Conservation (phyloP, 371 early-diverging fungal genomes). For the Mucor lusitanicus region DNA sequence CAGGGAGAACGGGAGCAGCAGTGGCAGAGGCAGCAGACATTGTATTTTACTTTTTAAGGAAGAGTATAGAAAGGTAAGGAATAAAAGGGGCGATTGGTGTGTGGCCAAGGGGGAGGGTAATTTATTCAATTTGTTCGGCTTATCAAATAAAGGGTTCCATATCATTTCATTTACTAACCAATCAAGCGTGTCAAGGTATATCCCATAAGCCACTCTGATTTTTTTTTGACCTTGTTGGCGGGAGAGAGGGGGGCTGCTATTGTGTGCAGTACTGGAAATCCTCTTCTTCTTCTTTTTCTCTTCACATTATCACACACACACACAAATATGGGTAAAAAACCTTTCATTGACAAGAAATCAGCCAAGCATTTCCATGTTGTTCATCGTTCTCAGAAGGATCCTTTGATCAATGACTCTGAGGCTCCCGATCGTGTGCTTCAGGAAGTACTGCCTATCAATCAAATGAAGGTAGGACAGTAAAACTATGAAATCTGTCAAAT, state of each 20-base stretch:
- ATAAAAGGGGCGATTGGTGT: constrained; percentile 6
- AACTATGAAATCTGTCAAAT: not conserved
- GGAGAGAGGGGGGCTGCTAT: not conserved
- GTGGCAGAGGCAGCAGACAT: not conserved
- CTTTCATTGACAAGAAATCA: constrained; percentile 85
- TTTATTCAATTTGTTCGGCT: not conserved
- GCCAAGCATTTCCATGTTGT: constrained; percentile 89
- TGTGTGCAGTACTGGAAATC: not conserved
- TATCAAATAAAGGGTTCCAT: not conserved
- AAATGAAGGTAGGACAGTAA: constrained; percentile 54
- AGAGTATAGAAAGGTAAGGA: constrained; percentile 3
- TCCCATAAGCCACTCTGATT: constrained; percentile 19
- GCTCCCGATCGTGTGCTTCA: constrained; percentile 83
- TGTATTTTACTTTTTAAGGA: not conserved
- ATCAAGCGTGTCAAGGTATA: constrained; percentile 8
- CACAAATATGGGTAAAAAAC: constrained; percentile 68
- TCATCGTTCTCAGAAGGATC: constrained; percentile 95
- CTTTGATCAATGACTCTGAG: constrained; percentile 80
- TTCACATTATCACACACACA: not conserved
- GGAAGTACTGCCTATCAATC: constrained; percentile 72
- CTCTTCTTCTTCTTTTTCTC: constrained; percentile 4
- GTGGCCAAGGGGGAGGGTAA: not conserved
- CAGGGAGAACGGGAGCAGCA: constrained; percentile 37
- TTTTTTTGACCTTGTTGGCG: constrained; percentile 2
- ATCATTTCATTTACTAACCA: constrained; percentile 8